phyloP scores from a whole-genome alignment of 176 grass and related monocot genomes.

The Avena insularis region DNA sequence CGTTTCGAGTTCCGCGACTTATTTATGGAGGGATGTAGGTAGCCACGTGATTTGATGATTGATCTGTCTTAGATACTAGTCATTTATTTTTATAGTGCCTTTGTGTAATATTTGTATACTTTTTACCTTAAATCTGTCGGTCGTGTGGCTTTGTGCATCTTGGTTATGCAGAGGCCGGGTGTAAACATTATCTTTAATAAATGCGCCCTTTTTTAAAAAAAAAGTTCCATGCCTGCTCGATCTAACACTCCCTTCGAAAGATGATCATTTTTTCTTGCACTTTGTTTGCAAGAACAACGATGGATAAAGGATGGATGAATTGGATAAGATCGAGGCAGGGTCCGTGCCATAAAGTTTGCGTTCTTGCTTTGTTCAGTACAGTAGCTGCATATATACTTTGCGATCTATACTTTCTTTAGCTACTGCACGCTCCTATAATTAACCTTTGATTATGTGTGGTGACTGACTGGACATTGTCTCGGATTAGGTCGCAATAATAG shows the following conservation, averaged over 20 bases:
- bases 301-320: neutral
- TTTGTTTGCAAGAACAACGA: neutral
- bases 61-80: no score
- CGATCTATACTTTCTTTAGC: neutral
- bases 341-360: neutral
- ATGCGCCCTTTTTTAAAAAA: no score
- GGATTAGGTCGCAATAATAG: conserved; percentile 35
- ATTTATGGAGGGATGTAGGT: no score
- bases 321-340: neutral
- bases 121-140: no score
- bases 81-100: no score
- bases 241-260: neutral
- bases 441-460: neutral
- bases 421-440: neutral
- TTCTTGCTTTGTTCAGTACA: neutral
- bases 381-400: neutral
- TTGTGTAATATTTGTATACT: no score
- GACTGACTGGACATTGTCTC: conserved; percentile 27
- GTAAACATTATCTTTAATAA: no score
- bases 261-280: neutral
- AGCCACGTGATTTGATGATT: no score
- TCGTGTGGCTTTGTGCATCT: no score
- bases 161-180: no score
- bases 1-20: no score
- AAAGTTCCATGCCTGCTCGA: no score